Percentiles rank a stretch among this genome's conserved stretches.
phyloP scores from a whole-genome alignment of 2,329 filamentous ascomycete genomes.

The Aspergillus pseudoterreus region DNA sequence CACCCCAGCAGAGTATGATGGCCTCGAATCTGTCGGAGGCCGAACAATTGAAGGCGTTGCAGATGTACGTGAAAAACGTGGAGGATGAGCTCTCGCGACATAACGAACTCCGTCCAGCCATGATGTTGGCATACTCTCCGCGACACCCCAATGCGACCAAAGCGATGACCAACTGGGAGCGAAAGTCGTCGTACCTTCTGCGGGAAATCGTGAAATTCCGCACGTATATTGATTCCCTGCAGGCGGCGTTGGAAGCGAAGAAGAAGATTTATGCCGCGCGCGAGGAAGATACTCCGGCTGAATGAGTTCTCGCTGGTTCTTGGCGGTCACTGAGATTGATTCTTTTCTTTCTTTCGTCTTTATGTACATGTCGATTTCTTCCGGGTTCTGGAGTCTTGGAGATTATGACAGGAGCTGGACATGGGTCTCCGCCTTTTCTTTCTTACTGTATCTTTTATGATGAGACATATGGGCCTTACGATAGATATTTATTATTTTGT shows the following conservation, averaged over 20 bases:
- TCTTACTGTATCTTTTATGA: neutral
- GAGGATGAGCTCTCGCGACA: conserved; percentile 82
- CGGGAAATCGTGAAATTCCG: conserved; percentile 95
- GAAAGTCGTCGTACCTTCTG: conserved; percentile 86
- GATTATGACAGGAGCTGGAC: neutral
- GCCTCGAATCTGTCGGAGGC: conserved; percentile 72
- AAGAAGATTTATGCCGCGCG: conserved; percentile 60
- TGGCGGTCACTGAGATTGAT: neutral
- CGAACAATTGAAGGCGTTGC: conserved; percentile 74
- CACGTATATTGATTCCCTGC: conserved; percentile 86
- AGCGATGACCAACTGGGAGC: conserved; percentile 96
- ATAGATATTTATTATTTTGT: neutral
- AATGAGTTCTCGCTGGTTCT: neutral
- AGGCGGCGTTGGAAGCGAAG: conserved; percentile 66
- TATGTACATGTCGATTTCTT: neutral
- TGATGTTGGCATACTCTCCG: conserved; percentile 85
- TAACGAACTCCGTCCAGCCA: conserved; percentile 80
- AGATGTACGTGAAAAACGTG: conserved; percentile 76
- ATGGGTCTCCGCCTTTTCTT: neutral
- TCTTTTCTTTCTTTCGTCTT: neutral
- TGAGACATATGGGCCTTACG: neutral
- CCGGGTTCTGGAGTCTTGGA: neutral
- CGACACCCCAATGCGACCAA: conserved; percentile 74
- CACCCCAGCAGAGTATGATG: conserved; percentile 86
- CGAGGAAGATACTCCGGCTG: neutral